Conservation (phyloP, 257 asterid genomes). For the Penstemon newberryi region DNA sequence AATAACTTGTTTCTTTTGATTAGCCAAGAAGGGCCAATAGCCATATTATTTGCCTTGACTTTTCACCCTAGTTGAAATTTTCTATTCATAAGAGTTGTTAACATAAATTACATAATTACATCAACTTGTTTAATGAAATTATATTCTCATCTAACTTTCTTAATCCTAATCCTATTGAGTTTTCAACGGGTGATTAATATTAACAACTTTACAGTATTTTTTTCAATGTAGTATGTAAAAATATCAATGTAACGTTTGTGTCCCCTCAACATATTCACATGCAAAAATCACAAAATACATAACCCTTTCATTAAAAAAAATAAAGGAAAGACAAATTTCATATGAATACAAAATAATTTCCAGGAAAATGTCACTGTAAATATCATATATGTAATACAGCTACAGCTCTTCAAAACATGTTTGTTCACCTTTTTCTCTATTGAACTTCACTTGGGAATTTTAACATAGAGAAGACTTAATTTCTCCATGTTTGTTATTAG, state of each 20-base stretch:
- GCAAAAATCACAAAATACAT: neutral
- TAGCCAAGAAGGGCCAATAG: constrained; percentile 1
- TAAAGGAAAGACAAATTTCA: too few species aligned
- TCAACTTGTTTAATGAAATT: constrained; percentile 5
- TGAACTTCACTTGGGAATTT: constrained; percentile 17
- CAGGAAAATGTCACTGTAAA: too few species aligned
- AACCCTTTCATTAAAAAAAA: neutral
- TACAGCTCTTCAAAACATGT: neutral
- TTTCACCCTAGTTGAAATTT: constrained; percentile 15
- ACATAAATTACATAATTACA: neutral
- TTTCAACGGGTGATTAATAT: neutral
- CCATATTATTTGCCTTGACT: constrained; percentile 11
- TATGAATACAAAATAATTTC: too few species aligned
- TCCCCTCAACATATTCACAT: neutral
- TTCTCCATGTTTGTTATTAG: constrained; percentile 5
- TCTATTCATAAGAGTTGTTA: constrained; percentile 16
- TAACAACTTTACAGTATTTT: neutral
- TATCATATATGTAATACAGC: neutral
- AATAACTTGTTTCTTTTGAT: too few species aligned
- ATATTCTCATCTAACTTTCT: constrained; percentile 1
- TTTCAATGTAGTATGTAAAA: neutral
- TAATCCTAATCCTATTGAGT: neutral
- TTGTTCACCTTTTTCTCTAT: too few species aligned
- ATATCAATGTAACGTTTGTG: neutral
- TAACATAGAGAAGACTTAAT: constrained; percentile 20